Base-by-base conservation (phyloP, 495 filamentous ascomycete species). In the Trichoderma reesei region DNA sequence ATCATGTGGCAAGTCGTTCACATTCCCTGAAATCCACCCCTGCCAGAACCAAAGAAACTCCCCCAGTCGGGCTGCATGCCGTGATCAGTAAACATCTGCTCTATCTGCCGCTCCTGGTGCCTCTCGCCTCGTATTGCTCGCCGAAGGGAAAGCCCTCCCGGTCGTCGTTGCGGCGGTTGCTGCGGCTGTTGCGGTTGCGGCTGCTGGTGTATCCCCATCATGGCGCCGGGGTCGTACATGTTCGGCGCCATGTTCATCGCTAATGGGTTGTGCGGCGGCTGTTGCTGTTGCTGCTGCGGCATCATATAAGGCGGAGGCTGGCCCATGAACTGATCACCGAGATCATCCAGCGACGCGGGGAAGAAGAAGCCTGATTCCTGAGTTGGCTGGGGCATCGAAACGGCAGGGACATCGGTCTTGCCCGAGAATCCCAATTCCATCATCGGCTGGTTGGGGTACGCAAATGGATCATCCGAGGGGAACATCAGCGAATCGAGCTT, bases 401-500 rank as follows among this genome's bases (percentile, higher is more conserved):
- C 41, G 13, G 72, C 34, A 63, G 67, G 56, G 8, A 46, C 42
- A 33, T 56, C 51, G 63, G 64, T 64, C 41, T 67, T 59, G 41
- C 66, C 41, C 56, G 72, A 62, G 62, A 68, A 65, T 42, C 76
- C 75, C 38, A 79, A 79, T 64, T 82, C 80, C 66, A 80, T 88
- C 76, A 92, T 83, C 2, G 91, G 90, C 69, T 92, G 90, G 68
- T 87, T 90, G 4, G 92, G 89, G 72, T 96, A 98, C 0, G 87
- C 90, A 65, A 96, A 93, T 0, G 92, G 90, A 70, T 98, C 92
- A 33, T 85, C 82, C 0, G 92, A 90, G 1, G 92, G 88, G 67
- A 97, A 98, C 91, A 97, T 96, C 74, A 96, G 88, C 11, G 88
- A 84, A 72, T 87, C 88, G 18, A 96, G 80, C 71, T 94, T 90